Conservation (phyloP, 768 basidiomycete species). For the Termitomyces sp. region DNA sequence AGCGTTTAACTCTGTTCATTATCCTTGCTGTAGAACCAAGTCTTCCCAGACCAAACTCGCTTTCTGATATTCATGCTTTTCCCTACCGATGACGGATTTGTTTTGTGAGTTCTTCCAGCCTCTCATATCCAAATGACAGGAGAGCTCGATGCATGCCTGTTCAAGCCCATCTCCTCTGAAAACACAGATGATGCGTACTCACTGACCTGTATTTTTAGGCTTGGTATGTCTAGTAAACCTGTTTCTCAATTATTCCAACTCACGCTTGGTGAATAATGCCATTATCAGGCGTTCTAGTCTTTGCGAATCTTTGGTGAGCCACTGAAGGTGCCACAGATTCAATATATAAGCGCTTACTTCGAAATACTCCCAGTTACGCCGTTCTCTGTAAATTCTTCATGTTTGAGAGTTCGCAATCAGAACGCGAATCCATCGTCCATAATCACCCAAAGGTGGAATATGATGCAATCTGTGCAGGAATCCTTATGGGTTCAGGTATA, state of each 20-base stretch:
- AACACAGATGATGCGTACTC: neutral
- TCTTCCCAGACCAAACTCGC: neutral
- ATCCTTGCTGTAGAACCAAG: neutral
- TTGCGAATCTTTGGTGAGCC: constrained; percentile 14
- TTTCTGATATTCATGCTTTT: neutral
- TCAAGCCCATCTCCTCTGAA: neutral
- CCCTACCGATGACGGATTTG: neutral
- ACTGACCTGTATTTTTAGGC: neutral
- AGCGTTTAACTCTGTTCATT: neutral
- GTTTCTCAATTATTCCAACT: neutral
- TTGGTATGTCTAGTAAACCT: neutral
- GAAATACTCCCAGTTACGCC: constrained; percentile 7
- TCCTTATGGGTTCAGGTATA: constrained; percentile 9
- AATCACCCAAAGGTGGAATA: neutral
- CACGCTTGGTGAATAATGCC: neutral
- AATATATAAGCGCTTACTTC: neutral
- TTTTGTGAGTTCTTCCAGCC: constrained; percentile 1
- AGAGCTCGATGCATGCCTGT: neutral
- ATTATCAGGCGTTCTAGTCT: constrained; percentile 1
- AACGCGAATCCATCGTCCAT: neutral
- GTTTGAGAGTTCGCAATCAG: neutral
- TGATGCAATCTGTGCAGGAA: constrained; percentile 10
- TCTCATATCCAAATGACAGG: neutral
- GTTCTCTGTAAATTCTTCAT: constrained; percentile 5
- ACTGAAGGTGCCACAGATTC: neutral